Evolutionary conservation across 2,329 filamentous ascomycete genomes (phyloP), one percentile per base, ranked within the genome.

Genomic region (Fusarium sp.): DNA sequence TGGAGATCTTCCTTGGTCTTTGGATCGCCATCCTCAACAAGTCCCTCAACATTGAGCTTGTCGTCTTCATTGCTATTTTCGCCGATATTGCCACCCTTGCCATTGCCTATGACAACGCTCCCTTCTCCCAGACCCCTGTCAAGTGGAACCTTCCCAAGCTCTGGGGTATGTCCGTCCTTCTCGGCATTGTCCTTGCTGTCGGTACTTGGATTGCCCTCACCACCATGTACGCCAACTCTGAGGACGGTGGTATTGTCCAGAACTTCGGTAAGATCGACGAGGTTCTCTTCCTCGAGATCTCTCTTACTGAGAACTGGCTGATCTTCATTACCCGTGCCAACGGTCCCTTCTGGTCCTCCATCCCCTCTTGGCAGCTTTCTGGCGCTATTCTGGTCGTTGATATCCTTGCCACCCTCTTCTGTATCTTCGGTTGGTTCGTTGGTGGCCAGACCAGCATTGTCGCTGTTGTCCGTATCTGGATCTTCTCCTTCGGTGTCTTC

Each of bases 261-360:
- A 95, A 96, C 83, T 92, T 91, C 74, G 93, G 93, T 86, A 87
- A 90, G 77, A 83, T 92, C 55, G 92, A 97, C 72, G 88, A 90
- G 73, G 89, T 97, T 59, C 81, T 97, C 75, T 97, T 97, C 87
- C 89, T 97, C 36, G 88, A 97, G 82, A 92, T 97, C 79, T 93
- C 92, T 14, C 87, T 97, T 54, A 94, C 93, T 63, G 92, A 97
- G 86, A 97, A 96, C 84, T 97, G 94, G 93, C 87, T 97, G 51
- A 97, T 97, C 81, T 96, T 97, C 85, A 95, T 97, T 82, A 97
- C 93, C 69, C 93, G 94, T 85, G 91, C 93, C 81, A 94, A 94
- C 81, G 93, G 93, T 75, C 92, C 93, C 54, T 95, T 96, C 87
- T 96, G 93, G 93, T 94, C 91, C 5, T 94, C 91, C 23, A 87